These are phyloP conservation scores for Porpolomopsis calyptriformis DNA, from an alignment of 768 basidiomycete species.

Conservation along the genomic window DNA sequence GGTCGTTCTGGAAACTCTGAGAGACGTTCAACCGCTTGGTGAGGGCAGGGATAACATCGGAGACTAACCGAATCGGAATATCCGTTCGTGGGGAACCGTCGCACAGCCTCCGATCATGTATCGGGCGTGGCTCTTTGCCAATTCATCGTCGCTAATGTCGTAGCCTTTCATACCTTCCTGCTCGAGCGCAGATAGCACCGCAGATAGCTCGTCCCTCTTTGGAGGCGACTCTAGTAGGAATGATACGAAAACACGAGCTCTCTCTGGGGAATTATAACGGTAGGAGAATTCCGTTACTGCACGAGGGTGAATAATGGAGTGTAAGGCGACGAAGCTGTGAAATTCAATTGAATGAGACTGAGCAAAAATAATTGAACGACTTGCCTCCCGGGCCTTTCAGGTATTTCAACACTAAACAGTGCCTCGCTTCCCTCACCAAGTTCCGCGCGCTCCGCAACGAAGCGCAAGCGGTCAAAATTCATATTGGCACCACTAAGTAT, in stretches of 20 bases:
- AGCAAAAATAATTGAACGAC: conserved; percentile 12
- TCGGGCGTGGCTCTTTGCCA: conserved; percentile 88
- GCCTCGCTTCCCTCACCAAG: conserved; percentile 94
- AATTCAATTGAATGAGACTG: conserved; percentile 1
- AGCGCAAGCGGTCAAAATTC: conserved; percentile 94
- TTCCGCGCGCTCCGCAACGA: conserved; percentile 98
- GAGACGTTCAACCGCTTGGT: conserved; percentile 3
- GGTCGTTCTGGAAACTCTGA: conserved; percentile 95
- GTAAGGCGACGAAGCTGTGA: conserved; percentile 74
- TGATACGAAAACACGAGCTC: conserved; percentile 83
- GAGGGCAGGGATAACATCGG: too few species aligned
- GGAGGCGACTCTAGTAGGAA: conserved; percentile 66
- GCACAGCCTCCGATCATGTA: conserved; percentile 90
- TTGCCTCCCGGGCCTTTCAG: conserved; percentile 85
- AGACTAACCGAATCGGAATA: conserved; percentile 84
- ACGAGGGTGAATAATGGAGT: conserved; percentile 81
- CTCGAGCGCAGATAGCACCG: conserved; percentile 54
- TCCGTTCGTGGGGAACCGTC: conserved; percentile 68
- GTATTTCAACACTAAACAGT: conserved; percentile 86
- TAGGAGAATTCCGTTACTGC: conserved; percentile 95
- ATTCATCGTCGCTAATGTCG: conserved; percentile 91
- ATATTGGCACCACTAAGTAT: conserved; percentile 96
- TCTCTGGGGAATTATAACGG: conserved; percentile 62
- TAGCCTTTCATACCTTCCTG: conserved; percentile 65
- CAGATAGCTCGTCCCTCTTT: conserved; percentile 50